Conservation (phyloP, 179 eudicot genomes). For the Carnegiea gigantea region DNA sequence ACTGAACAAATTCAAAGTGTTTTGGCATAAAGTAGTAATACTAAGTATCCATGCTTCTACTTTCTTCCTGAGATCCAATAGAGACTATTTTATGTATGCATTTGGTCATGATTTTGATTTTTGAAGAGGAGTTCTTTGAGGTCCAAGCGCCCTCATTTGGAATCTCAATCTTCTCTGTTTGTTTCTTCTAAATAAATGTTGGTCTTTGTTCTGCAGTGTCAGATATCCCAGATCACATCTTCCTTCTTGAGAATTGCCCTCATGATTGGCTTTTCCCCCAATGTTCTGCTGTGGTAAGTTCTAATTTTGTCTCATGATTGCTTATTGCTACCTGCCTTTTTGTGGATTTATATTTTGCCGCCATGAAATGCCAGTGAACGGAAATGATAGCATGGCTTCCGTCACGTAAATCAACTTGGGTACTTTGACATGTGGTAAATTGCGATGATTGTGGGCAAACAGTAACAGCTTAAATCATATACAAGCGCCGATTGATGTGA, state of each 20-base stretch:
- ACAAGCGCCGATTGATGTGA: not conserved
- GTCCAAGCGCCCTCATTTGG: not conserved
- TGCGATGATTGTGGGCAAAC: slow-evolving; percentile 7
- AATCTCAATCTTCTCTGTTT: not conserved
- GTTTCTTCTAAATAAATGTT: slow-evolving; percentile 5
- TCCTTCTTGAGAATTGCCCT: slow-evolving; percentile 70
- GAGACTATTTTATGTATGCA: not conserved
- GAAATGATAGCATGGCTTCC: not conserved
- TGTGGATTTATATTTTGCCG: not conserved
- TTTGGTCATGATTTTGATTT: not conserved
- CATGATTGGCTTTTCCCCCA: slow-evolving; percentile 97
- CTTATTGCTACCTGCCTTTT: not conserved
- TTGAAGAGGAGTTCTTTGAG: not conserved
- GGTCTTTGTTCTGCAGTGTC: slow-evolving; percentile 47
- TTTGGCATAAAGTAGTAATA: not conserved
- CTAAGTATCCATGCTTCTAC: not conserved
- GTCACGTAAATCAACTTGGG: not conserved
- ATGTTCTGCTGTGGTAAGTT: slow-evolving; percentile 83
- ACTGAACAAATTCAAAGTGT: not conserved
- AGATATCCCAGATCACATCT: slow-evolving; percentile 56
- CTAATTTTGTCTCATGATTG: not conserved
- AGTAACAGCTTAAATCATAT: not conserved
- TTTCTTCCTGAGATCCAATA: not conserved
- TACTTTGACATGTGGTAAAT: not conserved
- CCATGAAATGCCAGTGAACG: not conserved